Percentiles rank a stretch among this genome's conserved stretches.
Evolutionary conservation across 2,329 filamentous ascomycete species (phyloP).

Genomic region (Cercospora nicotianae): DNA sequence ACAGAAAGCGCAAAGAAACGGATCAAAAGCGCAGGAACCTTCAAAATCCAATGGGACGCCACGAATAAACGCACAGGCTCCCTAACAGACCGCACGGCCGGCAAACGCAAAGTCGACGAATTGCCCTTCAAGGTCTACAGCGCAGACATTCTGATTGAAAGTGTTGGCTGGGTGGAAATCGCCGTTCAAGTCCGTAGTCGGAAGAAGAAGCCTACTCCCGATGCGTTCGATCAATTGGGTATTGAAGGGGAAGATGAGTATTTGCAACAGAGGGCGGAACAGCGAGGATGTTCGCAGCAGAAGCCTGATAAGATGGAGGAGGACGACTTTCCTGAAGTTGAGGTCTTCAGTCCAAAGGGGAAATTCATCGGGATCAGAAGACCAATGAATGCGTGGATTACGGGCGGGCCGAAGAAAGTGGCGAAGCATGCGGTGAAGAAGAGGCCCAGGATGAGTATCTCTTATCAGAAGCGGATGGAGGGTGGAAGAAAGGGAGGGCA

Average conservation of each 20-base stretch:
- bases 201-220: constrained; percentile 22
- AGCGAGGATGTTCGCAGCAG: neutral
- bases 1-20: constrained; percentile 35
- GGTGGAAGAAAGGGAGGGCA: constrained; percentile 47
- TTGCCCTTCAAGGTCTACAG: constrained; percentile 79
- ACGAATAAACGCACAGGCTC: constrained; percentile 77
- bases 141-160: constrained; percentile 84
- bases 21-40: constrained; percentile 66
- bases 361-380: constrained; percentile 67
- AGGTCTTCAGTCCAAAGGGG: constrained; percentile 85
- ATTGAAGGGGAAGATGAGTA: neutral
- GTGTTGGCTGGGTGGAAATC: constrained; percentile 90
- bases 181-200: constrained; percentile 69
- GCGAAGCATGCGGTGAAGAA: constrained; percentile 51
- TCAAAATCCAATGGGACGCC: constrained; percentile 76
- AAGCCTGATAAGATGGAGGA: constrained; percentile 12
- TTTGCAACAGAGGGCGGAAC: neutral
- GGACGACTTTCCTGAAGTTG: constrained; percentile 62
- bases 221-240: constrained; percentile 28
- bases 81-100: constrained; percentile 61
- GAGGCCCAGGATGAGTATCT: constrained; percentile 67
- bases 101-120: constrained; percentile 62
- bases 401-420: constrained; percentile 57
- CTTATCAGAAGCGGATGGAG: constrained; percentile 29
- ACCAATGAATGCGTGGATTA: constrained; percentile 71